Percentiles rank a stretch among this genome's conserved stretches.
Conservation (phyloP, 306 rosid species). For the Styphnolobium japonicum region DNA sequence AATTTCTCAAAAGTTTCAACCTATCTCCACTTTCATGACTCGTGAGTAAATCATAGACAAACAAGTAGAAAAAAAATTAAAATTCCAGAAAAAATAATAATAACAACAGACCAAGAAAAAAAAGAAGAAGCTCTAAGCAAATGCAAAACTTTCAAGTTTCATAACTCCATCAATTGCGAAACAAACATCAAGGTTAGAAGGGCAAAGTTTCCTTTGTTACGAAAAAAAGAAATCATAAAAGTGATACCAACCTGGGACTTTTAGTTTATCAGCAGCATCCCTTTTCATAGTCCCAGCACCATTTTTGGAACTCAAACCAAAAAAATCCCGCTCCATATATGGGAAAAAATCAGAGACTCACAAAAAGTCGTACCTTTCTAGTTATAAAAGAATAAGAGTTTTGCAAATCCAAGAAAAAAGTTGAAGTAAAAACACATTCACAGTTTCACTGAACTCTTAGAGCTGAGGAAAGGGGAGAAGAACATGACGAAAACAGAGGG, state of each 20-base stretch:
- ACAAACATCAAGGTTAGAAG: neutral
- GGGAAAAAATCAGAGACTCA: constrained; percentile 18
- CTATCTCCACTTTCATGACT: neutral
- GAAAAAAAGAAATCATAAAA: neutral
- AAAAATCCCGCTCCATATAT: constrained; percentile 75
- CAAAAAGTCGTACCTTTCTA: neutral
- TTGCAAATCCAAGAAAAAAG: neutral
- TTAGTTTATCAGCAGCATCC: constrained; percentile 34
- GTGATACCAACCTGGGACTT: constrained; percentile 55
- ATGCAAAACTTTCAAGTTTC: constrained; percentile 3
- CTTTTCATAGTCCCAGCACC: constrained; percentile 32
- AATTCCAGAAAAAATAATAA: neutral
- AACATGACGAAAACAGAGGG: too few species aligned
- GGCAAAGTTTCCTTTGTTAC: neutral
- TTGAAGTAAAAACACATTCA: neutral
- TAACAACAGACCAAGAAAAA: neutral
- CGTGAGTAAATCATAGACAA: neutral
- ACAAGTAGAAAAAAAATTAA: neutral
- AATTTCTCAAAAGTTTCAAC: neutral
- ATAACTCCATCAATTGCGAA: neutral
- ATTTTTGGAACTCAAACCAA: constrained; percentile 57
- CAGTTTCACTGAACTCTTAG: too few species aligned
- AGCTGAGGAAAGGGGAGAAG: too few species aligned
- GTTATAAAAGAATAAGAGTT: neutral
- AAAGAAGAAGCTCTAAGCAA: neutral